Evolutionary conservation across 129 eudicot genomes (phyloP).

Genomic region (Lonicera japonica): DNA sequence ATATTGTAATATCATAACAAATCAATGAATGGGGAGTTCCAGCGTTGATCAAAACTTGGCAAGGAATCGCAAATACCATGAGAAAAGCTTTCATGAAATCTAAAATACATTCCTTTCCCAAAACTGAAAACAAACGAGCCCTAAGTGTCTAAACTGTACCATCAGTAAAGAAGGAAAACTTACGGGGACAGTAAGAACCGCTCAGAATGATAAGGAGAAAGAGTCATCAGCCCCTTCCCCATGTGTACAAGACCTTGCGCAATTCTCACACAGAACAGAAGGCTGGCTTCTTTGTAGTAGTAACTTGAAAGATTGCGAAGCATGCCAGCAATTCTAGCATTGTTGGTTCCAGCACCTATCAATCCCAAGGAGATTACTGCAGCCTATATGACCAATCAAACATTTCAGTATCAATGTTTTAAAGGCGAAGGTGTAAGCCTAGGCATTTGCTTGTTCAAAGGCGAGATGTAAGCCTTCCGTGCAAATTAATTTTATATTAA

Average conservation of each 20-base stretch:
- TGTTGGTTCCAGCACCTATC: slow-evolving; percentile 98
- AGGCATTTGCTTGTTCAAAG: too few relatives aligned
- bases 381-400: slow-evolving; percentile 38
- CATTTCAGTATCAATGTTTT: too few relatives aligned
- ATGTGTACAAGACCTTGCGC: slow-evolving; percentile 97
- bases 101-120: too few relatives aligned
- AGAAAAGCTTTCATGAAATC: too few relatives aligned
- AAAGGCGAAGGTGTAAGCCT: too few relatives aligned
- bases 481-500: too few relatives aligned
- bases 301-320: slow-evolving; percentile 96
- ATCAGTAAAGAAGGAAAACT: slow-evolving; percentile 23
- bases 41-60: too few relatives aligned
- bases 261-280: slow-evolving; percentile 95
- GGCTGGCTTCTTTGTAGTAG: slow-evolving; percentile 96
- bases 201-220: slow-evolving; percentile 93
- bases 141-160: background rate
- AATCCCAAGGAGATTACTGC: slow-evolving; percentile 88
- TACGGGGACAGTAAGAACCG: slow-evolving; percentile 91
- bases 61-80: too few relatives aligned
- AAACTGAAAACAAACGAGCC: too few relatives aligned
- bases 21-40: too few relatives aligned
- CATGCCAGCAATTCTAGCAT: slow-evolving; percentile 99
- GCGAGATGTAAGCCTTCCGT: too few relatives aligned
- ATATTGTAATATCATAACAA: too few relatives aligned
- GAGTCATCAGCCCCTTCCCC: slow-evolving; percentile 93